A percentile compares a stretch with the other conserved stretches of the same genome.
Evolutionary conservation across 306 rosid species (phyloP).

Genomic region (Sindora glabra): DNA sequence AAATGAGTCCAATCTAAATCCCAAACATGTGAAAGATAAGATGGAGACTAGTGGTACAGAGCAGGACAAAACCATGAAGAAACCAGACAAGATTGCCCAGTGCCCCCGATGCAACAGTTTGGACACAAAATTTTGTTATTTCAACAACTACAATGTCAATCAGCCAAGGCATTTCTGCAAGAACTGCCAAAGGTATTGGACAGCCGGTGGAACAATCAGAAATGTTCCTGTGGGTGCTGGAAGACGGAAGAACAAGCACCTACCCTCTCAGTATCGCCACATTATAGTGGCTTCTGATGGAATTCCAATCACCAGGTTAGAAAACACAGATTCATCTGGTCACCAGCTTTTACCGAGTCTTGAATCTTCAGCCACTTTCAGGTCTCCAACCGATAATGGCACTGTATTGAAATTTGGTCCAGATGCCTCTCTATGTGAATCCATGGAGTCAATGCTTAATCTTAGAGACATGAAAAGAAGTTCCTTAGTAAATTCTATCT

Average conservation of each 20-base stretch:
- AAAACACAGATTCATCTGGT: slow-evolving; percentile 16
- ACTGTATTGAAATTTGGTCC: slow-evolving; percentile 51
- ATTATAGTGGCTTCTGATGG: slow-evolving; percentile 42
- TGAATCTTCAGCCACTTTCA: slow-evolving; percentile 18
- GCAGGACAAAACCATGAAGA: slow-evolving; percentile 48
- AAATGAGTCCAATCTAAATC: slow-evolving; percentile 8
- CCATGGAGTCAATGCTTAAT: slow-evolving; percentile 40
- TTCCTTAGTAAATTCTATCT: slow-evolving; percentile 17
- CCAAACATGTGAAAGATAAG: slow-evolving; percentile 14
- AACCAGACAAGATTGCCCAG: slow-evolving; percentile 63
- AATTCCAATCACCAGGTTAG: slow-evolving; percentile 26
- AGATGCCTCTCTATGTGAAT: slow-evolving; percentile 39
- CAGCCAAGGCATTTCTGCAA: slow-evolving; percentile 85
- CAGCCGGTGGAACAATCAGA: slow-evolving; percentile 79
- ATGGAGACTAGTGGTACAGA: slow-evolving; percentile 18
- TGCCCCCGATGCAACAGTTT: slow-evolving; percentile 71
- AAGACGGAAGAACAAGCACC: slow-evolving; percentile 60
- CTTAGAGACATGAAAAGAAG: slow-evolving; percentile 27
- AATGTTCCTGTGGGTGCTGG: slow-evolving; percentile 74
- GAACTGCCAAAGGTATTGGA: slow-evolving; percentile 80
- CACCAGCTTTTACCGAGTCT: slow-evolving; percentile 18
- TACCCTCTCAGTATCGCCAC: slow-evolving; percentile 51
- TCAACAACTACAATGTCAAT: slow-evolving; percentile 73
- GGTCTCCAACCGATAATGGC: slow-evolving; percentile 23
- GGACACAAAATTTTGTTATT: slow-evolving; percentile 73